phyloP scores from a whole-genome alignment of 2,329 filamentous ascomycete species.

The Fusarium sp. region DNA sequence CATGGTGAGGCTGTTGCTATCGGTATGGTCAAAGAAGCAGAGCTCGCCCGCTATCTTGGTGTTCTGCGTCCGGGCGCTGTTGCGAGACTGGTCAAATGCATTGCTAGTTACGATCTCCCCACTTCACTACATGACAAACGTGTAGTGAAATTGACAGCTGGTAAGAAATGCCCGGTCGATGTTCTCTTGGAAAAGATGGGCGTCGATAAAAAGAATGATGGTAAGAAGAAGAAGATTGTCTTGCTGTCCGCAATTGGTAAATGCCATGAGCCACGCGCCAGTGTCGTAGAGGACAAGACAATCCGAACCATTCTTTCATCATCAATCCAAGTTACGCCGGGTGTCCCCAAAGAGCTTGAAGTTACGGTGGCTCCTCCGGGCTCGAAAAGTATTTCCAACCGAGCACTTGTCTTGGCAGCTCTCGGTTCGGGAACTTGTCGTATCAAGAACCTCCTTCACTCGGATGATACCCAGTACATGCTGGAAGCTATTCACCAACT shows the following conservation, averaged over 20 bases:
- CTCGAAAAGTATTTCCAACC: conserved; percentile 97
- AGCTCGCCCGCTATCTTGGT: conserved; percentile 89
- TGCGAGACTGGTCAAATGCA: conserved; percentile 89
- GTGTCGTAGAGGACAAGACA: conserved; percentile 85
- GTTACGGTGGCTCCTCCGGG: conserved; percentile 89
- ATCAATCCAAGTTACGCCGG: conserved; percentile 78
- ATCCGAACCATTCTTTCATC: conserved; percentile 88
- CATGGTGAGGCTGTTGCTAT: conserved; percentile 97
- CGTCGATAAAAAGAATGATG: conserved; percentile 98
- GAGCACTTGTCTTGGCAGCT: conserved; percentile 92
- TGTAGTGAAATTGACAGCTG: conserved; percentile 83
- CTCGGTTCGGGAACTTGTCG: conserved; percentile 87
- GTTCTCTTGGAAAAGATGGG: conserved; percentile 92
- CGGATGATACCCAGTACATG: conserved; percentile 98
- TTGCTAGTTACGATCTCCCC: conserved; percentile 92
- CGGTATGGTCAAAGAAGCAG: conserved; percentile 98
- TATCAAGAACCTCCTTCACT: conserved; percentile 93
- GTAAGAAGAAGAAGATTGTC: conserved; percentile 94
- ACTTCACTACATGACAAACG: conserved; percentile 86
- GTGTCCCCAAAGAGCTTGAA: conserved; percentile 72
- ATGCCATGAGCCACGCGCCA: conserved; percentile 88
- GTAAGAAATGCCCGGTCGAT: conserved; percentile 89
- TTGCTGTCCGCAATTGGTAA: conserved; percentile 90
- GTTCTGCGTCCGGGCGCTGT: conserved; percentile 88
- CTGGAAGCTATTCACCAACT: conserved; percentile 88